Percentiles rank a stretch among this genome's conserved stretches.
These are phyloP conservation scores for Hortaea werneckii DNA, from an alignment of 2,329 filamentous ascomycete genomes.

Conservation along the genomic window DNA sequence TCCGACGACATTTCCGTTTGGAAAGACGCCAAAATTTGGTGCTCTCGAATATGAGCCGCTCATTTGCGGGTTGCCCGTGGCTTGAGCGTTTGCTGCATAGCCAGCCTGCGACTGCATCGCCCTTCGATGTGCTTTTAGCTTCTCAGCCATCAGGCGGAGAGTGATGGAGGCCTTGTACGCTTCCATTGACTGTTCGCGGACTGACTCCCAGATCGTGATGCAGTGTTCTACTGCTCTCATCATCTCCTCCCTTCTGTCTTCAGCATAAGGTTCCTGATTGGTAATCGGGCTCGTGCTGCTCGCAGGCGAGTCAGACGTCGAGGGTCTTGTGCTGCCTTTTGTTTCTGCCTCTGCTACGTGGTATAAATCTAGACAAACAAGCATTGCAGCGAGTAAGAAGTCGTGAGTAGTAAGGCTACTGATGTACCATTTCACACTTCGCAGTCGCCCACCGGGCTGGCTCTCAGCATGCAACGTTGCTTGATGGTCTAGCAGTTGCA, in stretches of 20 bases:
- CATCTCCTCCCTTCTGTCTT: constrained; percentile 58
- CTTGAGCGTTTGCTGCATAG: not conserved
- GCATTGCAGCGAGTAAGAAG: constrained; percentile 76
- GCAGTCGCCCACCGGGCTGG: constrained; percentile 59
- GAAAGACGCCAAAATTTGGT: constrained; percentile 19
- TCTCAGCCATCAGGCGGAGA: constrained; percentile 74
- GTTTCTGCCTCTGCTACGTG: constrained; percentile 46
- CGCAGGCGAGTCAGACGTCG: not conserved
- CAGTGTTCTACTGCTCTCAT: constrained; percentile 61
- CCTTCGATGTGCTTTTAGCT: constrained; percentile 49
- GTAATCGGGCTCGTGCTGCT: not conserved
- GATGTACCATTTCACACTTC: constrained; percentile 67
- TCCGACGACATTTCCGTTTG: constrained; percentile 16
- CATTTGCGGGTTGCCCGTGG: not conserved
- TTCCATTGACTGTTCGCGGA: constrained; percentile 72
- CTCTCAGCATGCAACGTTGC: constrained; percentile 65
- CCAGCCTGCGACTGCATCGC: constrained; percentile 6
- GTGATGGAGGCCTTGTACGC: constrained; percentile 77
- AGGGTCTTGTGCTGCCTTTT: constrained; percentile 12
- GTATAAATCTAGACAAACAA: constrained; percentile 73
- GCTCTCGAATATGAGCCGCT: not conserved
- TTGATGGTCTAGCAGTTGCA: constrained; percentile 72
- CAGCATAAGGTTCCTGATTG: constrained; percentile 24
- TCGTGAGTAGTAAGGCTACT: constrained; percentile 72
- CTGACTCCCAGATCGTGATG: constrained; percentile 67